Evolutionary conservation across 768 basidiomycete species (phyloP), one percentile per base, ranked within the genome.

Genomic region (Phlebiopsis flavidoalba): DNA sequence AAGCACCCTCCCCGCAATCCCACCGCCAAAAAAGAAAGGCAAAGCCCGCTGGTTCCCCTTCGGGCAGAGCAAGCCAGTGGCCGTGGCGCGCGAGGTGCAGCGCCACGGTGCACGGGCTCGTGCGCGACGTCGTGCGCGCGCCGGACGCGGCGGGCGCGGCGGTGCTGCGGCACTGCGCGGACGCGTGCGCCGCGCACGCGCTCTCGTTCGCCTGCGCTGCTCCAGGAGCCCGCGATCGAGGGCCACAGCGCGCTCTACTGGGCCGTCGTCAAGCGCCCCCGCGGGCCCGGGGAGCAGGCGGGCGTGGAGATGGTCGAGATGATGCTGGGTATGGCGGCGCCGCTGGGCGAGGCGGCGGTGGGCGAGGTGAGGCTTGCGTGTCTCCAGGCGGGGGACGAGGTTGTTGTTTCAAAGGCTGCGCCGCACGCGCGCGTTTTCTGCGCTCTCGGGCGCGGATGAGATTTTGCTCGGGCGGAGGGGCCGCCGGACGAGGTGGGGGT

Each of bases 301-400:
- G 67, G 65, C 6, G 55, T 67, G 35, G 69, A 74, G 26, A 67
- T 81, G 22, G 63, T 88, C 4, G 70, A 83, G 19, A 78, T 80
- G 0, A 72, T 90, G 21, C 74, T 90, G 50, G 76, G 77, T 5
- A 76, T 82, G 53, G 82, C 87, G 0, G 74, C 78, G 0, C 80
- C 81, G 8, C 68, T 82, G 2, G 69, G 71, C 6, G 61, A 64
- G 11, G 37, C 63, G n/a, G 84, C 84, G 0, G 70, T 83, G 6
- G 78, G 79, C 3, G 90, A 92, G 35, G 75, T 89, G 22, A 82
- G 87, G 1, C 77, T 82, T 7, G 89, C 87, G 0, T 92, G 89
- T 65, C 73, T 90, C 35, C 72, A 84, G 26, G 82, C 78, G 5
- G 84, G 83, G 1, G 85, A 88, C 68, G 80, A 88, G 60, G 74